Conservation (phyloP, 2,329 filamentous ascomycete species). For the Aspergillus aculeatus region DNA sequence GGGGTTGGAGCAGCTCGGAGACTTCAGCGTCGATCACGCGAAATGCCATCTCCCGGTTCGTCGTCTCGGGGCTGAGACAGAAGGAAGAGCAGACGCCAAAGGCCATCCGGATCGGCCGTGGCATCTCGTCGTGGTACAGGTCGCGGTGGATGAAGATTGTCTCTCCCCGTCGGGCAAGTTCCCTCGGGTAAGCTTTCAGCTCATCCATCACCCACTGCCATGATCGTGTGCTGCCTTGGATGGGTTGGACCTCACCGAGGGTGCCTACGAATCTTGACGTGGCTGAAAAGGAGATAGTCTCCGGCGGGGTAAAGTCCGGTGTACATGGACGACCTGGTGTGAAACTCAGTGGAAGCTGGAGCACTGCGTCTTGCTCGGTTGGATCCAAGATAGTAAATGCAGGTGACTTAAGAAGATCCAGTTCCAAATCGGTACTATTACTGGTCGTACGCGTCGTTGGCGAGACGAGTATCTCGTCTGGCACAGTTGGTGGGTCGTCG, state of each 20-base stretch:
- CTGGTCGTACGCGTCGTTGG: neutral
- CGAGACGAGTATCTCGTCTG: neutral
- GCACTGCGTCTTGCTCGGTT: neutral
- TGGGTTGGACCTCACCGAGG: slow-evolving; percentile 4
- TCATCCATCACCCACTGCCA: slow-evolving; percentile 7
- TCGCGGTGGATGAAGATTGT: slow-evolving; percentile 4
- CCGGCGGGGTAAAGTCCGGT: neutral
- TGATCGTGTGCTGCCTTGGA: neutral
- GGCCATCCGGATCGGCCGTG: slow-evolving; percentile 2
- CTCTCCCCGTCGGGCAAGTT: neutral
- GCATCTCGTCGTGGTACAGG: neutral
- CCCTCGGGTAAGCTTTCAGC: neutral
- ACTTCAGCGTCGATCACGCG: slow-evolving; percentile 1
- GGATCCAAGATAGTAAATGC: neutral
- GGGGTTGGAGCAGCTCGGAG: neutral
- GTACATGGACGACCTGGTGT: neutral
- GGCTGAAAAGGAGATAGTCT: neutral
- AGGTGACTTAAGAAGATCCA: neutral
- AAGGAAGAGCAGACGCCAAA: neutral
- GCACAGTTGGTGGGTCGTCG: neutral
- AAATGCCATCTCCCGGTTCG: neutral
- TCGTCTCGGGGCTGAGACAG: neutral
- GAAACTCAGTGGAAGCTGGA: neutral
- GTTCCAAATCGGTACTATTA: neutral
- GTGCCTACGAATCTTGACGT: neutral